Base-by-base conservation (phyloP, 2,329 filamentous ascomycete species). In the Microcyclospora tardicrescens region DNA sequence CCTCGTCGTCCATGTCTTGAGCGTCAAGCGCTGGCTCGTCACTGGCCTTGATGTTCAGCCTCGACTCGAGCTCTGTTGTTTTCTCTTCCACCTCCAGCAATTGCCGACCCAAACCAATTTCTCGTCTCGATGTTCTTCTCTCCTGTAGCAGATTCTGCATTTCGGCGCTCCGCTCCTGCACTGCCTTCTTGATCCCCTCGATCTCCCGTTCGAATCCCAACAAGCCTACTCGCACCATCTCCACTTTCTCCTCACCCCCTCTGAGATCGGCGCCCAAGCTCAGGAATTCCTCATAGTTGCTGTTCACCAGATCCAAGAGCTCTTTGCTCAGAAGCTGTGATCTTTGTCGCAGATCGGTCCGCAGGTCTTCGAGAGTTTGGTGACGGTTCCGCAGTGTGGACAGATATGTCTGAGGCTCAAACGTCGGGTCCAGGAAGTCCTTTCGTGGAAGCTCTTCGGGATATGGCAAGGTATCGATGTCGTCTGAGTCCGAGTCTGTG, bases 291-390 rank as follows among this genome's bases (percentile, higher is more conserved):
- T 85, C 81, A 59, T 98, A 96, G 61, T 98, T 93, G 37, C 81
- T 75, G 57, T 98, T 98, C 48, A 98, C 91, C 6, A 98, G 75
- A 63, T 95, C 89, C 13, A 98, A 71, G 2, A 98, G 71, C 64
- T 98, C 91, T 45, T 81, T 76, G 53, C 79, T 83, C 44, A 98
- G 79, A 14, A 80, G 72, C 50, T 83, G 75, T 49, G 79, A 84
- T 37, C 93, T 73, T 42, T 86, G 76, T 33, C 87, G 79, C 12
- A 98, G 70, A 55, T 98, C 93, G 5, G 79, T 66, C 28, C 89
- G 84, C 27, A 98, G 69, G 59, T 98, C 91, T 58, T 94, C 87
- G 35, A 98, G 82, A 0, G 89, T 95, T 61, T 98, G 91, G 60
- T 98, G 91, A 1, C 91, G 81, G 56, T 91, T 79, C 14, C 78